Evolutionary conservation across 208 protist genomes (phyloP), one percentile per base, ranked within the genome.

Genomic region (Trypanosoma mega): DNA sequence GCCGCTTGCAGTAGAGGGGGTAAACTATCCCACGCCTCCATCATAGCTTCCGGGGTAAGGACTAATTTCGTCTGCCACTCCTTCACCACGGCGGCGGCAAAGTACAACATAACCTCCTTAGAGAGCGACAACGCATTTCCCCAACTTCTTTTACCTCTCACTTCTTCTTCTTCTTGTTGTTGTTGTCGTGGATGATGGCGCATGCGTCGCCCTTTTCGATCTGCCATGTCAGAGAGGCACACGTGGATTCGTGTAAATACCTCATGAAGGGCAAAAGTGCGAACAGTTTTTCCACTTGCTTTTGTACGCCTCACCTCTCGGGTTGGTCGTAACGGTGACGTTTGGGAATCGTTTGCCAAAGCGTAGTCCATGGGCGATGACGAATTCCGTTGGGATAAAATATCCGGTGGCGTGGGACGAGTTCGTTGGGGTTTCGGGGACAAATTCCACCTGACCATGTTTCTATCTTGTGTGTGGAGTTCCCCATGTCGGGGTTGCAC

Each of bases 21-120:
- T 11, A 47, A 20, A 34, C 24, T 23, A 2, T 48, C 34, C 58
- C 58, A 64, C n/a, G 8, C 18, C 12, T 49, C 26, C 11, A 48
- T 12, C 58, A 64, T 64, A 3, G 58, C 47, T 0, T 11, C 33
- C 24, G 21, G n/a, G 12, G 33, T 53, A 2, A 64, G 37, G 16
- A 47, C 4, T 8, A 64, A n/a, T 18, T 16, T 30, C 11, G 16
- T 44, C 39, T 64, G 46, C 58, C 58, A 64, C 2, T 44, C 0
- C 36, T 64, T 64, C 30, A 64, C 58, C 12, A 55, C 9, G 20
- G 58, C 58, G 20, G 58, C 58, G 26, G 58, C 58, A 45, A 64
- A 55, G 36, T 64, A 64, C 20, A 48, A 8, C 2, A 55, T 47
- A 14, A 26, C 58, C 16, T 49, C 34, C 2, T 48, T 29, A 36